Percentiles rank a stretch among this genome's conserved stretches.
These are phyloP conservation scores for Glycine tomentella DNA, from an alignment of 306 rosid genomes.

Conservation along the genomic window DNA sequence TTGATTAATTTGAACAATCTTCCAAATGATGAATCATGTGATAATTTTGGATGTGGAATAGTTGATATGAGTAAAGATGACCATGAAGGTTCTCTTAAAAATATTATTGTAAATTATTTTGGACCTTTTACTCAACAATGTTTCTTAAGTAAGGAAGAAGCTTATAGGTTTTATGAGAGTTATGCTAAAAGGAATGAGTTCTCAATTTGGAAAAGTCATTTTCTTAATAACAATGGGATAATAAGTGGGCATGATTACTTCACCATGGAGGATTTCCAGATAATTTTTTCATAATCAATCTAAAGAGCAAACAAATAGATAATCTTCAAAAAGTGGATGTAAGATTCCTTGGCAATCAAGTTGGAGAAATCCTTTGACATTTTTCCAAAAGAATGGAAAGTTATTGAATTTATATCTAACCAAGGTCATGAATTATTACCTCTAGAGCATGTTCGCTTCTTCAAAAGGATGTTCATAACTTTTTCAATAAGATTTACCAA, in stretches of 20 bases:
- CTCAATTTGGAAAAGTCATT: background rate
- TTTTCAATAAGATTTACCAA: no score
- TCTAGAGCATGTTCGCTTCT: no score
- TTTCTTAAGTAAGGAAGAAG: background rate
- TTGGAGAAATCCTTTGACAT: constrained; percentile 12
- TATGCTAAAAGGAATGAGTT: background rate
- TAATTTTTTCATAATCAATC: background rate
- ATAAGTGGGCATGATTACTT: background rate
- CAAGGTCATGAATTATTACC: background rate
- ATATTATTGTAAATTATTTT: background rate
- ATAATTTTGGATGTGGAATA: background rate
- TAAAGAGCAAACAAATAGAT: background rate
- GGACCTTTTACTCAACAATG: background rate
- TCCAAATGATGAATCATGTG: background rate
- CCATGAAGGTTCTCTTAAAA: background rate
- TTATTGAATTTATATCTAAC: background rate
- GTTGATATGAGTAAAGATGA: background rate
- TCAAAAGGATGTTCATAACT: no score
- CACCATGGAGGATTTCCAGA: background rate
- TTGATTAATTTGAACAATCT: no score
- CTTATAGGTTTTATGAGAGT: background rate
- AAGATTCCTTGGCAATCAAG: constrained; percentile 10
- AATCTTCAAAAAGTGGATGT: background rate
- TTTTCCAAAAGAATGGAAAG: background rate
- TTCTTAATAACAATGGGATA: background rate